Base-by-base conservation (phyloP, 257 asterid genomes). In the Fraxinus excelsior region DNA sequence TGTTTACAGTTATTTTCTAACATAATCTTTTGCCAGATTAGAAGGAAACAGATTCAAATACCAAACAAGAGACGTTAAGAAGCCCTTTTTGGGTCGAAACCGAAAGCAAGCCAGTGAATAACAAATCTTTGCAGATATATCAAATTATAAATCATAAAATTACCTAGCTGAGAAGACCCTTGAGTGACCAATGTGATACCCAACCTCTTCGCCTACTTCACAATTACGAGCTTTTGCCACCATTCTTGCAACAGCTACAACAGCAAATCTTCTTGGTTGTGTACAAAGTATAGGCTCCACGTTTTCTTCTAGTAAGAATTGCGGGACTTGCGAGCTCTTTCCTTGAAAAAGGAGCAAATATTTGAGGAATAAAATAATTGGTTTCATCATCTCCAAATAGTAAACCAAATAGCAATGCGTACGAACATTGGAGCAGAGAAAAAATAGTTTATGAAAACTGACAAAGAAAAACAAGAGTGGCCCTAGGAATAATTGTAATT, bases 181-280 rank as follows among this genome's bases (percentile, higher is more conserved):
- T 60, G 97, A 93, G 80, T 95, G 99, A 73, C 99, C 99, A 64
- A 95, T 95, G 83, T 95, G 99, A 86, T 88, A 95, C 80, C 99
- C 99, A 76, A 95, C 89, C 82, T 95, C 99, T 79, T 83, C 97
- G 35, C 99, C 99, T 34, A 95, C 90, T 89, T 93, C 96, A 75
- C 97, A 88, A 32, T 89, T 93, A 71, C 97, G 93, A 82, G 96
- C 89, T 80, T 78, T 84, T 44, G 99, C 97, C 64, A 95, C 99
- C 98, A 91, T 93, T 78, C 88, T 84, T 56, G 99, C 97, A 73
- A 95, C 98, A 80, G 98, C 96, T 71, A 93, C 98, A 81, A 95
- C 99, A 72, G 99, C 99, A 85, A 95, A 95, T 86, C 99, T 95
- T 85, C 99, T 85, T 32, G 98, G 98, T 42, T 95, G 99, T 16